Evolutionary conservation across 495 filamentous ascomycete genomes (phyloP).

Genomic region (Ascodesmis nigricans): DNA sequence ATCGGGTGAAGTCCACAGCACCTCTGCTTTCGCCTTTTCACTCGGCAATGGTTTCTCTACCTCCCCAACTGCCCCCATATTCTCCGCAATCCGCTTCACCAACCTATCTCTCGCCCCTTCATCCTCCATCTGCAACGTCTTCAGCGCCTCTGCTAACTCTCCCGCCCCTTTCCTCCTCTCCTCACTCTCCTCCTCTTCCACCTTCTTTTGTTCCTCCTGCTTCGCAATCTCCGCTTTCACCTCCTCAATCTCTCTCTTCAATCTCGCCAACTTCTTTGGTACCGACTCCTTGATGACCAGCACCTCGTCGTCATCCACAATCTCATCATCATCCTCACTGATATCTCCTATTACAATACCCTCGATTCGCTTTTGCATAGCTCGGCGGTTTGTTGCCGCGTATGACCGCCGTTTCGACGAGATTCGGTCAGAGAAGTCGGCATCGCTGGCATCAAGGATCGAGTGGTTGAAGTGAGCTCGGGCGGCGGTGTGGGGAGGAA

Average conservation of each 20-base stretch:
- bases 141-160: slow-evolving; percentile 3
- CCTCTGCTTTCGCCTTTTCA: slow-evolving; percentile 2
- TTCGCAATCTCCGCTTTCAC: slow-evolving; percentile 43
- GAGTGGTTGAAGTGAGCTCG: slow-evolving; percentile 58
- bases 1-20: neutral
- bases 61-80: slow-evolving; percentile 4
- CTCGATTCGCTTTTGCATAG: slow-evolving; percentile 34
- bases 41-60: slow-evolving; percentile 1
- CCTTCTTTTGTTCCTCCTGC: slow-evolving; percentile 25
- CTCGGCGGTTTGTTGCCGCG: slow-evolving; percentile 42
- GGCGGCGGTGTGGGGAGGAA: slow-evolving; percentile 55
- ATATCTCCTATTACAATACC: slow-evolving; percentile 29
- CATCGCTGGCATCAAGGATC: slow-evolving; percentile 47
- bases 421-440: slow-evolving; percentile 68
- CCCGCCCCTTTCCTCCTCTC: slow-evolving; percentile 19
- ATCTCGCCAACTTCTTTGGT: slow-evolving; percentile 51
- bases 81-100: slow-evolving; percentile 12
- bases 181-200: slow-evolving; percentile 13
- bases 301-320: slow-evolving; percentile 25
- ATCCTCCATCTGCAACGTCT: slow-evolving; percentile 14
- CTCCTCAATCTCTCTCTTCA: slow-evolving; percentile 59
- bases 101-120: slow-evolving; percentile 24
- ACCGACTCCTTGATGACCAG: slow-evolving; percentile 31
- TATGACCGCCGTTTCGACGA: slow-evolving; percentile 59
- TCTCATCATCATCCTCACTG: slow-evolving; percentile 41